Evolutionary conservation across 129 eudicot species (phyloP), one percentile per base, ranked within the genome.

Genomic region (Tanacetum coccineum): DNA sequence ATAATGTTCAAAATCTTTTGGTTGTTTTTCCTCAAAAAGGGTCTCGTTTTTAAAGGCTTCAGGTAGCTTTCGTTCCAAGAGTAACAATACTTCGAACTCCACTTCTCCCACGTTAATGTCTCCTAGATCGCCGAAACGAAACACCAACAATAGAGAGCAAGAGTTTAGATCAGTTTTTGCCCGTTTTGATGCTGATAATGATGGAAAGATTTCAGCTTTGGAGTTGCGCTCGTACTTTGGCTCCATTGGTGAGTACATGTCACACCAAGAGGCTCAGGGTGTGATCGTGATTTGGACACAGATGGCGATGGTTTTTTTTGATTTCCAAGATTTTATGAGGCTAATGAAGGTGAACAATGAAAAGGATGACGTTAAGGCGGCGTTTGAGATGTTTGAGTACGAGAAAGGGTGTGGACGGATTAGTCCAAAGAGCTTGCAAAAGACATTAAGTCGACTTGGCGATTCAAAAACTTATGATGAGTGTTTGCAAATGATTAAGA

Each of bases 381-480:
- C 88, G 9, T 85, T 89, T 66, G 93, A 81, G 77, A 83, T 68
- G 78, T 88, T 81, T 52, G 96, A 89, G 70, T 56, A 78, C 14
- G 85, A 89, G 73, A 88, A 85, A 71, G 96, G 96, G 76, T 83
- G 80, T 4, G 96, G 93, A 1, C 64, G 78, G 76, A 89, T 89
- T 3, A 83, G 83, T 8, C 85, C 96, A 0, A 73, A 75, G 63
- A 86, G 96, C 65, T 78, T 89, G 81, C 96, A 85, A 52, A 83
- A 80, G 64, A 77, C 82, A 13, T 51, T 89, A 51, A 79, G 81
- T 74, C 80, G 85, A 9, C 78, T 89, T 30, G 96, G 96, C 11
- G 96, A 89, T 21, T 36, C 82, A 10, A 89, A 74, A 66, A 76
- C 84, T 1, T 83, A 78, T 66, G 80, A 85, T 13, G 96, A 89